A percentile compares a stretch with the other conserved stretches of the same genome.
These are phyloP conservation scores for Ulmus americana DNA, from an alignment of 331 rosid genomes.

Conservation along the genomic window DNA sequence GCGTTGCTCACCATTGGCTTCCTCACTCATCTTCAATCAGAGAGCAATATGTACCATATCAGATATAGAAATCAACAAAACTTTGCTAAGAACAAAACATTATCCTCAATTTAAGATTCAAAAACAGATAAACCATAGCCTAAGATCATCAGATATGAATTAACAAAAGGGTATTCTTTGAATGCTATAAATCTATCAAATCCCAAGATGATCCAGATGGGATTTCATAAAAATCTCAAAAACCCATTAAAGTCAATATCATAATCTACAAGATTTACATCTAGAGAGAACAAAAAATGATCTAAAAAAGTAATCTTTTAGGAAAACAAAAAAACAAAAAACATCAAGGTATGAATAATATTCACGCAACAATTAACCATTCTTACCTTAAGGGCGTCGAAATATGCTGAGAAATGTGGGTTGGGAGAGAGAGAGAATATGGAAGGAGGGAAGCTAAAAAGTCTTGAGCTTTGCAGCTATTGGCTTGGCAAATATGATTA, in stretches of 20 bases:
- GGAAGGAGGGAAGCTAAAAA: neutral
- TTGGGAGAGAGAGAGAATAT: neutral
- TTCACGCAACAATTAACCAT: neutral
- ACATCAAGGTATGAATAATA: too few relatives aligned
- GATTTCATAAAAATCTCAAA: neutral
- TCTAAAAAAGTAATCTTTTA: neutral
- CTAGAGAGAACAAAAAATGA: neutral
- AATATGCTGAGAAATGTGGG: neutral
- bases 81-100: too few relatives aligned
- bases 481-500: neutral
- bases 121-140: too few relatives aligned
- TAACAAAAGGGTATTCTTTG: neutral
- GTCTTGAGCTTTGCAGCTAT: neutral
- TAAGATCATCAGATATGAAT: neutral
- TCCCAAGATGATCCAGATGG: neutral
- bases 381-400: slow-evolving; percentile 5
- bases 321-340: neutral
- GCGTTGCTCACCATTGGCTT: slow-evolving; percentile 11
- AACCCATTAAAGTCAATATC: slow-evolving; percentile 16
- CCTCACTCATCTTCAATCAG: slow-evolving; percentile 47
- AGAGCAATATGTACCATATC: too few relatives aligned
- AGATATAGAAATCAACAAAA: too few relatives aligned
- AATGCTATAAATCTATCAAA: neutral
- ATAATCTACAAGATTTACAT: slow-evolving; percentile 15
- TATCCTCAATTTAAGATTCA: too few relatives aligned